These are phyloP conservation scores for Ceratocystis colombiana DNA, from an alignment of 2,329 filamentous ascomycete genomes.

Conservation along the genomic window DNA sequence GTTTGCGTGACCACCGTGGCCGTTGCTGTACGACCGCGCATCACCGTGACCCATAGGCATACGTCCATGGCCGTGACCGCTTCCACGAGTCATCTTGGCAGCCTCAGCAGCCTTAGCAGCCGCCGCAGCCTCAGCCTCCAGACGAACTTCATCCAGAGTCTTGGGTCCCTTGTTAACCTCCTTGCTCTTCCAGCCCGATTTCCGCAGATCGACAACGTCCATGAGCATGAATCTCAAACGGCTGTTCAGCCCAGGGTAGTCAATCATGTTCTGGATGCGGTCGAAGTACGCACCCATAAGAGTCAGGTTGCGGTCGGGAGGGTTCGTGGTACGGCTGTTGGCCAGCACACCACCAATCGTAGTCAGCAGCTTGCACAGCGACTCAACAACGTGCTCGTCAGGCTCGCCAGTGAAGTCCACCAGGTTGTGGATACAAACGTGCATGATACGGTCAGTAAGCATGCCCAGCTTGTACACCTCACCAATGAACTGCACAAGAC, in stretches of 20 bases:
- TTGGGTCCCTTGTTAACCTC: conserved; percentile 90
- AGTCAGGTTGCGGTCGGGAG: conserved; percentile 31
- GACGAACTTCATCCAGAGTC: conserved; percentile 86
- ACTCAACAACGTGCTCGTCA: conserved; percentile 94
- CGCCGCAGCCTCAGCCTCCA: conserved; percentile 65
- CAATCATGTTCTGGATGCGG: conserved; percentile 72
- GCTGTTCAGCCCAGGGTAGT: conserved; percentile 70
- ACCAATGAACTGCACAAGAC: conserved; percentile 97
- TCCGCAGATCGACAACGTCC: conserved; percentile 81
- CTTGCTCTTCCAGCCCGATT: conserved; percentile 70
- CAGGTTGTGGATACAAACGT: conserved; percentile 94
- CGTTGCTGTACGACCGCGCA: conserved; percentile 60
- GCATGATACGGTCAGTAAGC: conserved; percentile 99
- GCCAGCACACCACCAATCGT: conserved; percentile 87
- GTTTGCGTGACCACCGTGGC: conserved; percentile 56
- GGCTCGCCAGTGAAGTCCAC: conserved; percentile 89
- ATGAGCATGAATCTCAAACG: conserved; percentile 93
- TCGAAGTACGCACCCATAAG: conserved; percentile 93
- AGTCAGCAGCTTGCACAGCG: conserved; percentile 79
- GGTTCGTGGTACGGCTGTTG: conserved; percentile 50
- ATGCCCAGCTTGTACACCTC: conserved; percentile 98
- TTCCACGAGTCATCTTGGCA: conserved; percentile 51
- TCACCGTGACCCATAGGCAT: conserved; percentile 72
- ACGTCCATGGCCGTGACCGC: conserved; percentile 41
- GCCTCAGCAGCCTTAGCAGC: conserved; percentile 58